A percentile compares a stretch with the other conserved stretches of the same genome.
Conservation (phyloP, 2,329 filamentous ascomycete species). For the Madurella mycetomatis region DNA sequence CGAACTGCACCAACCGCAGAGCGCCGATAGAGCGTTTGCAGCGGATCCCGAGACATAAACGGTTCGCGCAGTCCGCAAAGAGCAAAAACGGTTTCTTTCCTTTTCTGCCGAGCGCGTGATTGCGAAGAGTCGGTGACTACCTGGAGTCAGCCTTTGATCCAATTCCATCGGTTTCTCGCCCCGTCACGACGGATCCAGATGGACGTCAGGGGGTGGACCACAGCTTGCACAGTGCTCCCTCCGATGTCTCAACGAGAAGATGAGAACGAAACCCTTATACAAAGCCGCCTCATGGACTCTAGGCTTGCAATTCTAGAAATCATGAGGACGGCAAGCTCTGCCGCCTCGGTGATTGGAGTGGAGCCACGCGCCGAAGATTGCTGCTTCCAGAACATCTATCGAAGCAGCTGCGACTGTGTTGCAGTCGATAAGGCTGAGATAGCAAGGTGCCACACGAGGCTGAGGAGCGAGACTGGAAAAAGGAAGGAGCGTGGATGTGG, state of each 20-base stretch:
- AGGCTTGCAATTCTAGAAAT: too few species aligned
- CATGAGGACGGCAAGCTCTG: too few species aligned
- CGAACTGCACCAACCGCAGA: neutral
- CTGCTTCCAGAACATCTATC: conserved; percentile 22
- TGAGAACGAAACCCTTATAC: too few species aligned
- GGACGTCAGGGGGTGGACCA: too few species aligned
- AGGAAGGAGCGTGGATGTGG: conserved; percentile 2
- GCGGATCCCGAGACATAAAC: conserved; percentile 1
- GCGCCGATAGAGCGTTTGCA: neutral
- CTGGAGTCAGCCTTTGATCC: too few species aligned
- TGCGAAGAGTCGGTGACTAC: too few species aligned
- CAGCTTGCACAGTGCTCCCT: too few species aligned
- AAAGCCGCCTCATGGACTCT: too few species aligned
- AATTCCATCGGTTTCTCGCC: too few species aligned
- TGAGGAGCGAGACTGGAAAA: conserved; percentile 3
- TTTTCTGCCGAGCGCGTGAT: neutral
- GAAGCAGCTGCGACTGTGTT: conserved; percentile 15
- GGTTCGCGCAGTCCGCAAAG: neutral
- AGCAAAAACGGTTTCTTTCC: neutral
- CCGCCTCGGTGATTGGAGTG: neutral
- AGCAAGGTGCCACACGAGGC: conserved; percentile 18
- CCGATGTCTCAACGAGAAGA: too few species aligned
- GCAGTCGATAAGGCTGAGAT: conserved; percentile 25
- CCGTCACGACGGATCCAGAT: too few species aligned
- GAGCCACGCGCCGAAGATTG: conserved; percentile 1